Evolutionary conservation across 2,329 filamentous ascomycete species (phyloP), one percentile per base, ranked within the genome.

Genomic region (Periconia sp.): DNA sequence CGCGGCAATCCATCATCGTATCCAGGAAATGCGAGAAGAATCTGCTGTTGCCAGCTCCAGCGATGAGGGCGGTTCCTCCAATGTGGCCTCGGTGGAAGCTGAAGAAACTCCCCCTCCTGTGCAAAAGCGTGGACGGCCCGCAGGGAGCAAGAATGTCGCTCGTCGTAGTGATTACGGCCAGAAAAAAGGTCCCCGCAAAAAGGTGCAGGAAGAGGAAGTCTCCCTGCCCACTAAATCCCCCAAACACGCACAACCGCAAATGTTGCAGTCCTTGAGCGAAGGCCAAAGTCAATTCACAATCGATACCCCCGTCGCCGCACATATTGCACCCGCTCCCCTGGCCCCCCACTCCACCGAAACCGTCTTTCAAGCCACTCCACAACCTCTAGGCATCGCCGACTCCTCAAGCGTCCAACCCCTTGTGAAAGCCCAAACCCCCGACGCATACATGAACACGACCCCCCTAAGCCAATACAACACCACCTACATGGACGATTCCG

Each of bases 101-200:
- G 69, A 72, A 43, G 61, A 68, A 11, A 61, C 63, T 43, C 52
- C 54, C 6, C 60, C 62, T 41, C 50, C 56, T 10, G 57, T 59
- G 53, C 62, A 58, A 41, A 72, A 70, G 52, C 64, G 72, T 31
- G 72, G 72, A 19, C 62, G 72, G 33, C 70, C 70, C 31, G 76
- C 76, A 2, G 78, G 78, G 0, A 79, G 77, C 55, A 80, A 79
- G 63, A 80, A 80, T 44, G 62, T 73, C 27, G 72, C 74, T 23
- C 70, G 75, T 52, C 69, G 79, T 18, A 77, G 74, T 47, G 79
- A 80, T 55, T 78, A 74, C 31, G 78, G 78, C 2, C 72, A 80
- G 52, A 79, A 79, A 56, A 81, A 81, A 54, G 78, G 78, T 2
- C 78, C 78, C 6, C 66, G 78, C 10, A 74, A 72, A 58, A 71